phyloP scores from a whole-genome alignment of 176 grass and related monocot species.

The Raddia distichophylla region DNA sequence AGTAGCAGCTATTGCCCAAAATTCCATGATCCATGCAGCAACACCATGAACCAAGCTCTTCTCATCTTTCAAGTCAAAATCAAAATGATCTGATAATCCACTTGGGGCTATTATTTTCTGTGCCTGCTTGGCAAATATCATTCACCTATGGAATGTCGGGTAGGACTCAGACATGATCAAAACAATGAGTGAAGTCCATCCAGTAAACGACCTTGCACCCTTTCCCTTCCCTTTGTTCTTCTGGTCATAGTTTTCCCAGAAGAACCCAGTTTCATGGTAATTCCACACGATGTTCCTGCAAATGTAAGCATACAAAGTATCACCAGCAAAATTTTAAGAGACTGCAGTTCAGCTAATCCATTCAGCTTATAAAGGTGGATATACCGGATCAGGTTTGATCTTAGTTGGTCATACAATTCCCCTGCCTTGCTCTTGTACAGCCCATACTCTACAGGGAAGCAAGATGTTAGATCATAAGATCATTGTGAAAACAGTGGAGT shows the following conservation, averaged over 20 bases:
- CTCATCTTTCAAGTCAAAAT: neutral
- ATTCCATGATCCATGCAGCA: neutral
- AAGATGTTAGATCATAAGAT: constrained; percentile 21
- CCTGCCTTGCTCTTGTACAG: constrained; percentile 65
- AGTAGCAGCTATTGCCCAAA: constrained; percentile 1
- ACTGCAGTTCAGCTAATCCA: constrained; percentile 7
- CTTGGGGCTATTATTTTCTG: neutral
- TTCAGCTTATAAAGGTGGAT: neutral
- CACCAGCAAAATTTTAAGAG: constrained; percentile 23
- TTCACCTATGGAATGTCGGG: constrained; percentile 67
- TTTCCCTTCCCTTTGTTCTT: constrained; percentile 86
- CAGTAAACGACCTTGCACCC: constrained; percentile 84
- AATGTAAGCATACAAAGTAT: neutral
- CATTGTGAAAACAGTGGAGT: neutral
- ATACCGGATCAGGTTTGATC: constrained; percentile 93
- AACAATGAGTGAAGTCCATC: constrained; percentile 88
- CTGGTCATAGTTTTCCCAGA: constrained; percentile 96
- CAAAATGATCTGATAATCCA: neutral
- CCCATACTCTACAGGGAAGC: constrained; percentile 63
- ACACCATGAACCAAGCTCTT: constrained; percentile 1
- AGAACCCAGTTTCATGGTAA: constrained; percentile 79
- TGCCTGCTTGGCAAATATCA: neutral
- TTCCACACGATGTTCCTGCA: constrained; percentile 80
- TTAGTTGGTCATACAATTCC: constrained; percentile 67
- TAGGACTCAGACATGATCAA: constrained; percentile 87